Percentiles rank a stretch among this genome's conserved stretches.
Conservation (phyloP, 192 early-diverging fungal species). For the Coemansia reversa region DNA sequence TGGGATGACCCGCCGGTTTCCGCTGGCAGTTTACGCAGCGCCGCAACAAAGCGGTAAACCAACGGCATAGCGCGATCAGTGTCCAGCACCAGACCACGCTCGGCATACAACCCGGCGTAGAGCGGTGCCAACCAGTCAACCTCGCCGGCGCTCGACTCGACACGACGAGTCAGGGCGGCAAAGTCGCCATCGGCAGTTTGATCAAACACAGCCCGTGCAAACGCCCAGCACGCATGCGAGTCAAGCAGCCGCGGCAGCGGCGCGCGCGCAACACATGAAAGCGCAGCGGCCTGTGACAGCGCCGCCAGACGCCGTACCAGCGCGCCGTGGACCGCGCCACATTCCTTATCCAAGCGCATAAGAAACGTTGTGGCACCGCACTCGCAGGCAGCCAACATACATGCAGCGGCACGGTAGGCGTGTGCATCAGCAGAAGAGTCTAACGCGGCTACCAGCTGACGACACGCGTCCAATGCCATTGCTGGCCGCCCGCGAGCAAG, state of each 20-base stretch:
- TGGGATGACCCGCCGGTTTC: neutral
- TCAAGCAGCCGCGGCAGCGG: conserved; percentile 31
- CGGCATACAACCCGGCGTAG: conserved; percentile 56
- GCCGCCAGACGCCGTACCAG: conserved; percentile 17
- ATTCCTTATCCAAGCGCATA: conserved; percentile 5
- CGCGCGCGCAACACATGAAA: conserved; percentile 24
- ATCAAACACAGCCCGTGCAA: conserved; percentile 30
- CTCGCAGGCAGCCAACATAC: conserved; percentile 30
- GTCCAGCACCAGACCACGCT: conserved; percentile 62
- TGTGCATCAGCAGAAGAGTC: conserved; percentile 2
- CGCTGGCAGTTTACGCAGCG: conserved; percentile 29
- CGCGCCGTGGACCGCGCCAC: conserved; percentile 16
- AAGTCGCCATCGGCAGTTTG: conserved; percentile 51
- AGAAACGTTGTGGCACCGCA: conserved; percentile 17
- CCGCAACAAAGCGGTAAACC: conserved; percentile 25
- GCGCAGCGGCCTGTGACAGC: conserved; percentile 24
- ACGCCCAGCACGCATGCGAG: conserved; percentile 38
- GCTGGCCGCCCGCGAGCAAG: conserved; percentile 11
- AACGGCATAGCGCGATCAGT: conserved; percentile 58
- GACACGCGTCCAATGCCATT: conserved; percentile 41
- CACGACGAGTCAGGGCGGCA: conserved; percentile 27
- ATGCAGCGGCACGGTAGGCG: neutral
- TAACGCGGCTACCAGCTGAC: conserved; percentile 19
- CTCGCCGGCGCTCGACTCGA: conserved; percentile 6
- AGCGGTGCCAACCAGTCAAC: conserved; percentile 37